Evolutionary conservation across 371 early-diverging fungal species (phyloP).

Genomic region (Conidiobolus incongruus): DNA sequence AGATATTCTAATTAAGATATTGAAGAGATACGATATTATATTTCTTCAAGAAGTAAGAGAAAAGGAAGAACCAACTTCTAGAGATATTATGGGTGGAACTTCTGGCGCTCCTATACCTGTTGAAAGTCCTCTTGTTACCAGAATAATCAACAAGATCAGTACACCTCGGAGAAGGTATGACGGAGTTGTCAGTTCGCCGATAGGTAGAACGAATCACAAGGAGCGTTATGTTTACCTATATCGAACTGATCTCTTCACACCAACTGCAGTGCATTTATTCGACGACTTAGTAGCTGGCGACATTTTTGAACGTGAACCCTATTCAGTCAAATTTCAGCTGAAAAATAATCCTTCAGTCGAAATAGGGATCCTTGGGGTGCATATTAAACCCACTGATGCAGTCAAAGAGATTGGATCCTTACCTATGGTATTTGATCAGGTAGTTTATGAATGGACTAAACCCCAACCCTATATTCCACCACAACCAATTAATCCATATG

Average conservation of each 20-base stretch:
- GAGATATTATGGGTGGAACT: not conserved
- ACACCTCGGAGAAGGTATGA: not conserved
- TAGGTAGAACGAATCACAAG: not conserved
- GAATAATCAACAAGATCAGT: not conserved
- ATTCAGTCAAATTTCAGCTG: not conserved
- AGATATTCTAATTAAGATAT: not conserved
- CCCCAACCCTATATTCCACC: not conserved
- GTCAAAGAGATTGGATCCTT: not conserved
- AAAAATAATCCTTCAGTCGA: not conserved
- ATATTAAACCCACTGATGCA: slow-evolving; percentile 2
- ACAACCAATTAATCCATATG: not conserved
- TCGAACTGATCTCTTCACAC: not conserved
- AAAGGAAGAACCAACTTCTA: not conserved
- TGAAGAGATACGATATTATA: not conserved
- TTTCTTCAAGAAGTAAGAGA: slow-evolving; percentile 3
- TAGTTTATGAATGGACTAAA: not conserved
- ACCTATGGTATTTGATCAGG: not conserved
- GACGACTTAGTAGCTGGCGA: not conserved
- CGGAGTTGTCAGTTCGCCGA: not conserved
- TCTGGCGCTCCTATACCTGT: too few species aligned
- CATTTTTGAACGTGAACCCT: slow-evolving; percentile 2
- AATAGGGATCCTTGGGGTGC: not conserved
- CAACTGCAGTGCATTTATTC: not conserved
- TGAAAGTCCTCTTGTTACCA: not conserved
- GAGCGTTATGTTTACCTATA: slow-evolving; percentile 1